phyloP scores from a whole-genome alignment of 495 filamentous ascomycete genomes.

The Trichoderma erinaceum region DNA sequence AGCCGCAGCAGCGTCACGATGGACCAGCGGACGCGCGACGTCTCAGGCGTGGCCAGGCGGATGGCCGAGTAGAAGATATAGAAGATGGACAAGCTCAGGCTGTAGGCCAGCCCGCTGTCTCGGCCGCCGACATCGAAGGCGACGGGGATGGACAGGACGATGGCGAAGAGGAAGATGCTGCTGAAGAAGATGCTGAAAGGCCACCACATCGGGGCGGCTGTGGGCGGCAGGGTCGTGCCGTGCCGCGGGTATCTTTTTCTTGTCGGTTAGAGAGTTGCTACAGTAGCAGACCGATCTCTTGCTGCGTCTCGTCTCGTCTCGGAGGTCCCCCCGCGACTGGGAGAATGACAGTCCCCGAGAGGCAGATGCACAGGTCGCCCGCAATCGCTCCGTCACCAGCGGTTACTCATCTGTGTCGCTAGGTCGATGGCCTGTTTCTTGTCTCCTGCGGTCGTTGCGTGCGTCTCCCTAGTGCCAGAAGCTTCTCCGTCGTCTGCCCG shows the following conservation, averaged over 20 bases:
- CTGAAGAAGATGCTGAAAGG: constrained; percentile 65
- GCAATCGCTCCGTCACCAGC: constrained; percentile 8
- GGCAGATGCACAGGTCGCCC: constrained; percentile 2
- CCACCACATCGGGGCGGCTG: constrained; percentile 55
- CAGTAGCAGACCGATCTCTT: too few species aligned
- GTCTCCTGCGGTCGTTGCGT: background rate
- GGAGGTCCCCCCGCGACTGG: background rate
- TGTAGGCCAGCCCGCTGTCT: constrained; percentile 88
- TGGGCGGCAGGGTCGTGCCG: background rate
- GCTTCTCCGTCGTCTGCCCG: background rate
- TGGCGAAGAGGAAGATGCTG: constrained; percentile 74
- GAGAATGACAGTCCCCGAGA: constrained; percentile 10
- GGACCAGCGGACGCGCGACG: constrained; percentile 65
- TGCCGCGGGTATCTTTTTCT: background rate
- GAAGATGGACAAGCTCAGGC: constrained; percentile 75
- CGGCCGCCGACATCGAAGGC: constrained; percentile 96
- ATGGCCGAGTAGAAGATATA: constrained; percentile 83
- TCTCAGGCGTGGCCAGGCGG: constrained; percentile 73
- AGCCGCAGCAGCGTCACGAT: constrained; percentile 58
- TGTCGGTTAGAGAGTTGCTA: too few species aligned
- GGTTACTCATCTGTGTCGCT: constrained; percentile 1
- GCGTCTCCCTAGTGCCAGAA: background rate
- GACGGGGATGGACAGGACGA: constrained; percentile 88
- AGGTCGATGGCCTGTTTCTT: background rate
- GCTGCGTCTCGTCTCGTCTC: background rate